Base-by-base conservation (phyloP, 306 rosid species). In the Trifolium dubium region DNA sequence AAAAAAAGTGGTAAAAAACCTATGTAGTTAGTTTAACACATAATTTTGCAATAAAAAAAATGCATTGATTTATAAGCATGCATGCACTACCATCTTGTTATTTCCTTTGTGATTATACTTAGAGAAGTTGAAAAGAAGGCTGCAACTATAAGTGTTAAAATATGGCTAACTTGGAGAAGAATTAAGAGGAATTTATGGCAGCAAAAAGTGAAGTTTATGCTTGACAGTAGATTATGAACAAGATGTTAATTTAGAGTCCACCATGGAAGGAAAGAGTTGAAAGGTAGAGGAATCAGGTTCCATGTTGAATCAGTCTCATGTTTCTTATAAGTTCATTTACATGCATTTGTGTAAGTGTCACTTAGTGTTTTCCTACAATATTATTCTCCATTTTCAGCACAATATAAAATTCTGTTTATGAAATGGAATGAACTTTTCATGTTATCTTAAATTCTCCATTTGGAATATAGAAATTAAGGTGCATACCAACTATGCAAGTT, bases 271-370 rank as follows among this genome's bases (percentile, higher is more conserved):
- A 35, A 73, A 44, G 29, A 40, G 55, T 63, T 80, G 10, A 63
- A 73, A 73, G 71, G 18, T 2, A 47, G 15, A 56, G 64, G 87
- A 80, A 84, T 84, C 35, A 44, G 80, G 79, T 84, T 78, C 87
- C 29, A 40, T 35, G 46, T 40, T 34, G 72, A 75, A 75, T 49
- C 1, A 14, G 28, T 68, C 23, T 41, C 44, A 47, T 64, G 32
- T 0, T 58, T n/a, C 5, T 19, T 19, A 64, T 23, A 55, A 35
- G 14, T 13, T 50, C 55, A 50, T 50, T 46, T 60, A 40, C 50
- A 50, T 69, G 11, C 76, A 59, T 34, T 37, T 17, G 31, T 64
- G 35, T 71, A 44, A 75, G 13, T 11, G 44, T 39, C 66, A 41
- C 35, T 10, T 37, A 37, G 37, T 74, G 65, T 63, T 43, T 31